Evolutionary conservation across 1,284 basidiomycete genomes (phyloP), one percentile per base, ranked within the genome.

Genomic region (Flammula alnicola): DNA sequence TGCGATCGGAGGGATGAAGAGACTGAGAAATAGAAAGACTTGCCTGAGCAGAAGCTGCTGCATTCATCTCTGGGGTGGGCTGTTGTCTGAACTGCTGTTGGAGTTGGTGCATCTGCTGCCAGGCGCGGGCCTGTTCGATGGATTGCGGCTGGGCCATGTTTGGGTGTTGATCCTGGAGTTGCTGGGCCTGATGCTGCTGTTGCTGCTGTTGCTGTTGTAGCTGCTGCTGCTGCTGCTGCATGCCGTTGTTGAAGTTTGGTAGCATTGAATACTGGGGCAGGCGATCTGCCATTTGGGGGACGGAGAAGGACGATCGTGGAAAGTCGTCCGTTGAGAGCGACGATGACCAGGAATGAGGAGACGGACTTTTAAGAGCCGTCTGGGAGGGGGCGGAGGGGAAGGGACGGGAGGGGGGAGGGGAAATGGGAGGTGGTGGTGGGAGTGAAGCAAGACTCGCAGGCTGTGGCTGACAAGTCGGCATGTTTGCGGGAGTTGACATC

Each of bases 241-340:
- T 63, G 40, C 63, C 71, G 38, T 72, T 63, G 47, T 73, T 70
- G 65, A 80, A 77, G 64, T 71, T 76, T 46, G 78, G 61, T 46
- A 78, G 69, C 73, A 79, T 74, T 55, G 72, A 52, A 63, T 83
- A 83, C 63, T 71, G 70, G 59, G 75, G 64, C 46, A 74, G 62
- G 65, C 80, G 82, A 78, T 84, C 83, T 64, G 80, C 80, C 83
- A 85, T 84, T 67, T 70, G 70, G 69, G 57, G 66, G 59, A 57
- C n/a, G n/a, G n/a, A n/a, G n/a, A n/a, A n/a, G n/a, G n/a, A n/a
- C n/a, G n/a, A 54, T 57, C n/a, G n/a, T n/a, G n/a, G n/a, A n/a
- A n/a, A n/a, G n/a, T n/a, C n/a, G n/a, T n/a, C n/a, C n/a, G n/a
- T n/a, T n/a, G n/a, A n/a, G n/a, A n/a, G n/a, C n/a, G n/a, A n/a